Conservation (phyloP, 2,329 filamentous ascomycete species). For the Cylindrodendrum hubeiense region DNA sequence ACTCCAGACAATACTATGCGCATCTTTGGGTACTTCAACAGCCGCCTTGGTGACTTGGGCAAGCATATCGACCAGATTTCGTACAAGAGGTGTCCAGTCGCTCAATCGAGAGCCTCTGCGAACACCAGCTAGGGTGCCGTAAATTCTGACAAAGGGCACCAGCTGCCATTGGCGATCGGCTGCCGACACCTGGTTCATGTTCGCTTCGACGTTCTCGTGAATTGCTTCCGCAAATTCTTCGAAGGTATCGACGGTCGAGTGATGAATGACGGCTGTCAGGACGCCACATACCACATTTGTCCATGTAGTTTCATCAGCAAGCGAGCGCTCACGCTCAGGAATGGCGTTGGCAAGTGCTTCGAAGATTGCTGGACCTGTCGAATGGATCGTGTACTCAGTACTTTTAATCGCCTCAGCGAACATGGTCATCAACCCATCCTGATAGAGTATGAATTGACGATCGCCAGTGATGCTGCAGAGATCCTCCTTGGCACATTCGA, state of each 20-base stretch:
- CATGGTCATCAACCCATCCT: slow-evolving; percentile 91
- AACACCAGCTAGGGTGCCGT: slow-evolving; percentile 82
- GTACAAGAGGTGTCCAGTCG: slow-evolving; percentile 77
- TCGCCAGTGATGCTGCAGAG: slow-evolving; percentile 66
- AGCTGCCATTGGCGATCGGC: slow-evolving; percentile 50
- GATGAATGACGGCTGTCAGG: slow-evolving; percentile 85
- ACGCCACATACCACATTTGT: slow-evolving; percentile 79
- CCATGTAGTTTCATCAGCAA: slow-evolving; percentile 64
- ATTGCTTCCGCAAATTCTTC: slow-evolving; percentile 74
- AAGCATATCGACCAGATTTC: slow-evolving; percentile 66
- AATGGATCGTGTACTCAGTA: slow-evolving; percentile 70
- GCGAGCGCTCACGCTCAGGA: slow-evolving; percentile 62
- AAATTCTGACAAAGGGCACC: slow-evolving; percentile 66
- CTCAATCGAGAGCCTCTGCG: slow-evolving; percentile 81
- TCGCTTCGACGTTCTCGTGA: slow-evolving; percentile 59
- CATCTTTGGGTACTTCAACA: slow-evolving; percentile 49
- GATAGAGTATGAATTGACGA: slow-evolving; percentile 76
- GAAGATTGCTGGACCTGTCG: slow-evolving; percentile 67
- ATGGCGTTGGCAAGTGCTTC: slow-evolving; percentile 64
- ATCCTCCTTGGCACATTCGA: slow-evolving; percentile 79
- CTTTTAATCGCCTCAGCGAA: slow-evolving; percentile 85
- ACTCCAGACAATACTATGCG: slow-evolving; percentile 65
- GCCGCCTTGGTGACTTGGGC: slow-evolving; percentile 57
- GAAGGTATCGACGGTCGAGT: slow-evolving; percentile 82
- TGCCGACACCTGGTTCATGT: slow-evolving; percentile 48